Percentiles rank a stretch among this genome's conserved stretches.
phyloP scores from a whole-genome alignment of 441 rosid species.

The Pelargonium fulgidum region DNA sequence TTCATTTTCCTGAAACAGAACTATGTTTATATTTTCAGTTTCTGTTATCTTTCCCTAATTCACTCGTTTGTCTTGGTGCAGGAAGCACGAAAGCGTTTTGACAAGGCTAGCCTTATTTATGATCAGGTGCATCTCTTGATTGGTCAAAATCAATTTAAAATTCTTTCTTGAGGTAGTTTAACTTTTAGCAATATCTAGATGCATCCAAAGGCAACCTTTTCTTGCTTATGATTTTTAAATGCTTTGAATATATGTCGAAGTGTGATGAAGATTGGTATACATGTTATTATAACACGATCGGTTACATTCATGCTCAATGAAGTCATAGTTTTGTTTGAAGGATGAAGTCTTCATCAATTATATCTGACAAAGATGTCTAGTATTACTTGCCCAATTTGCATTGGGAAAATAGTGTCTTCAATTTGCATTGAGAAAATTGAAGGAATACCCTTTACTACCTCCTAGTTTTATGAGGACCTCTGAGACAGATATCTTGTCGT shows the following conservation, averaged over 20 bases:
- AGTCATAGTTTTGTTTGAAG: not conserved
- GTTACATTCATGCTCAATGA: not conserved
- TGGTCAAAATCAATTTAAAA: not conserved
- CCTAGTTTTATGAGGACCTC: too few species aligned
- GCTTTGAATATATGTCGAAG: not conserved
- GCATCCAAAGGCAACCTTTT: constrained; percentile 5
- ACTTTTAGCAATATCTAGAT: not conserved
- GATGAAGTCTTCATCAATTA: not conserved
- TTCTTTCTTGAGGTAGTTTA: not conserved
- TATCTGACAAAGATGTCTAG: not conserved
- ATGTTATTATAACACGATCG: not conserved
- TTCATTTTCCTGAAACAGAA: not conserved
- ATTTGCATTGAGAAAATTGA: too few species aligned
- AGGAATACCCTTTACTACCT: too few species aligned
- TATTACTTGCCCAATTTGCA: not conserved
- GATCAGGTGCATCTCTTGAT: constrained; percentile 60
- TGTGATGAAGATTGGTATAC: not conserved
- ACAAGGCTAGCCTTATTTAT: constrained; percentile 87
- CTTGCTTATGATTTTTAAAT: not conserved
- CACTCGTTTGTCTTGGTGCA: constrained; percentile 33
- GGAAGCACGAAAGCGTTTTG: constrained; percentile 98
- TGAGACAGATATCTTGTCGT: not conserved
- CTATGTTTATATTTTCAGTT: not conserved
- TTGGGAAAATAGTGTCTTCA: not conserved
- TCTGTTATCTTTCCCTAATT: constrained; percentile 7